A percentile compares a stretch with the other conserved stretches of the same genome.
Evolutionary conservation across 2,329 filamentous ascomycete species (phyloP).

Genomic region (Claviceps monticola): DNA sequence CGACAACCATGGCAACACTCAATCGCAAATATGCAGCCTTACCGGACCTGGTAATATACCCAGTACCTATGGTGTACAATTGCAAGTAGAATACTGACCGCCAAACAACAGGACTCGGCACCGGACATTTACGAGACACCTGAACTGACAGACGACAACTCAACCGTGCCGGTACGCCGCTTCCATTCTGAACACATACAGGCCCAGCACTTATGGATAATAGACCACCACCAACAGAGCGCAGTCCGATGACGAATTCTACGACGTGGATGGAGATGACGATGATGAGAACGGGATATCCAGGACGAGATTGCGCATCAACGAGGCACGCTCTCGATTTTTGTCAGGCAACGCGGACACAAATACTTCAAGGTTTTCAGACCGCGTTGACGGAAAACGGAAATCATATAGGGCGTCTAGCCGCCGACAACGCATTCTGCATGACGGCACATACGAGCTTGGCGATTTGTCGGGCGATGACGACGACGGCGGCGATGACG

Average conservation of each 20-base stretch:
- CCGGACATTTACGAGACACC: conserved; percentile 96
- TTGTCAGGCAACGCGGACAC: conserved; percentile 63
- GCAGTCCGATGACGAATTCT: conserved; percentile 48
- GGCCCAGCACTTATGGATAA: conserved; percentile 11
- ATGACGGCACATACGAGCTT: conserved; percentile 51
- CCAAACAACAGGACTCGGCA: conserved; percentile 55
- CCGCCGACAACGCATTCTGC: conserved; percentile 47
- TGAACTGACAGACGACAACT: conserved; percentile 79
- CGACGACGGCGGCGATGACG: conserved; percentile 54
- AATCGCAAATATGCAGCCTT: conserved; percentile 72
- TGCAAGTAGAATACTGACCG: conserved; percentile 11
- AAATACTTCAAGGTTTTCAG: conserved; percentile 72
- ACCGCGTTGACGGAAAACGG: conserved; percentile 69
- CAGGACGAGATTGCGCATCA: conserved; percentile 59
- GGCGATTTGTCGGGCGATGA: conserved; percentile 67
- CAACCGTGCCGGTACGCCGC: conserved; percentile 60
- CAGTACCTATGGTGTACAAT: conserved; percentile 1
- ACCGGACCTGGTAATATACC: conserved; percentile 53
- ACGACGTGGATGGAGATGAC: conserved; percentile 50
- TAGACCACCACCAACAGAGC: conserved; percentile 43
- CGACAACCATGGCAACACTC: conserved; percentile 35
- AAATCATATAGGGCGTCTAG: conserved; percentile 71
- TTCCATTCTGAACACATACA: not conserved
- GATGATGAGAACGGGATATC: conserved; percentile 54
- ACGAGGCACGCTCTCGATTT: conserved; percentile 71